Conservation (phyloP, 2,329 filamentous ascomycete genomes). For the Aspergillus chevalieri region DNA sequence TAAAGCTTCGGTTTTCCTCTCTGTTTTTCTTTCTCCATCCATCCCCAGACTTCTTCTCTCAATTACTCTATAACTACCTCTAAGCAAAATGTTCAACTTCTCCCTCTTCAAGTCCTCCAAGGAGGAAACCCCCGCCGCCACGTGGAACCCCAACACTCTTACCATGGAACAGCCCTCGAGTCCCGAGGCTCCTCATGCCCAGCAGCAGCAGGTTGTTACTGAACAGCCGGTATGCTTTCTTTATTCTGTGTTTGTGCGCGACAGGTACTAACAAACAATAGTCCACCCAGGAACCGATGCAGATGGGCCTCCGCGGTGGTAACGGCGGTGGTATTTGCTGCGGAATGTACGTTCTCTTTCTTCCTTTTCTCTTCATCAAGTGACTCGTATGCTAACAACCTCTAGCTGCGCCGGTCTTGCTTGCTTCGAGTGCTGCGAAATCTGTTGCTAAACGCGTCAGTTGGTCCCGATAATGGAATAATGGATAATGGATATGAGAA, state of each 20-base stretch:
- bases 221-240: slow-evolving; percentile 24
- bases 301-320: slow-evolving; percentile 27
- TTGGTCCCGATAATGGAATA: not conserved
- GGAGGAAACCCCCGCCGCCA: slow-evolving; percentile 13
- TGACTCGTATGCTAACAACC: slow-evolving; percentile 1
- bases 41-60: not conserved
- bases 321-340: slow-evolving; percentile 26
- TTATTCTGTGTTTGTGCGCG: not conserved
- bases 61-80: not conserved
- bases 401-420: slow-evolving; percentile 27
- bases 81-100: slow-evolving; percentile 23
- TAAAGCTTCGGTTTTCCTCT: not conserved
- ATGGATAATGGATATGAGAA: not conserved
- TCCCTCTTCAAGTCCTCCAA: slow-evolving; percentile 27
- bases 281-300: slow-evolving; percentile 21
- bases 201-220: slow-evolving; percentile 19
- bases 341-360: slow-evolving; percentile 23
- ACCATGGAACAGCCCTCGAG: slow-evolving; percentile 28
- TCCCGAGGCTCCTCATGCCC: slow-evolving; percentile 22
- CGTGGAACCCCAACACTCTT: slow-evolving; percentile 27
- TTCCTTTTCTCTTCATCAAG: not conserved
- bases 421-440: slow-evolving; percentile 30
- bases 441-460: slow-evolving; percentile 23
- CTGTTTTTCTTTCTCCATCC: not conserved
- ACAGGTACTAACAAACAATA: slow-evolving; percentile 7